A percentile compares a stretch with the other conserved stretches of the same genome.
Evolutionary conservation across 495 filamentous ascomycete species (phyloP).

Genomic region (Wilcoxina mikolae): DNA sequence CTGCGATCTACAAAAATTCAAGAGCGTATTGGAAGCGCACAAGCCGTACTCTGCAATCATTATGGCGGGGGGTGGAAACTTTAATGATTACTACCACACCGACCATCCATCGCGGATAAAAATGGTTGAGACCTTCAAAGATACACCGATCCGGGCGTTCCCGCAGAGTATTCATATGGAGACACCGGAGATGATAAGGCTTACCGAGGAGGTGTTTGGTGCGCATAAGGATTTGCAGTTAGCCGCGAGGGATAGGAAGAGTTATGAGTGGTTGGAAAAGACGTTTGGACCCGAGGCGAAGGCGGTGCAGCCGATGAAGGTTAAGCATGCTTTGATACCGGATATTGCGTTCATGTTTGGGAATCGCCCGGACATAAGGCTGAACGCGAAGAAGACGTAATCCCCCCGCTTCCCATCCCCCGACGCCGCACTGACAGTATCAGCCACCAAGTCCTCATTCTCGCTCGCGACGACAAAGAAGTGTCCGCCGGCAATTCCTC

Average conservation of each 20-base stretch:
- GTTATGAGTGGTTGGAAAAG: slow-evolving; percentile 15
- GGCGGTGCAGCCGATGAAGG: neutral
- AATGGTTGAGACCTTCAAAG: slow-evolving; percentile 10
- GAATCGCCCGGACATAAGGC: slow-evolving; percentile 14
- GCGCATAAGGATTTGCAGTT: slow-evolving; percentile 15
- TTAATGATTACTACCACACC: slow-evolving; percentile 21
- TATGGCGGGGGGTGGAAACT: slow-evolving; percentile 22
- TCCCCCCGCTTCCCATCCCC: no score
- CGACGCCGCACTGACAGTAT: no score
- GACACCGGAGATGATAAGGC: slow-evolving; percentile 10
- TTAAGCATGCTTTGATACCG: slow-evolving; percentile 8
- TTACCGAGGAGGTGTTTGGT: slow-evolving; percentile 9
- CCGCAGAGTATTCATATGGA: slow-evolving; percentile 18
- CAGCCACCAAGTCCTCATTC: slow-evolving; percentile 16
- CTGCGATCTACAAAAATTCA: slow-evolving; percentile 7
- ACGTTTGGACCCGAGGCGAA: slow-evolving; percentile 4
- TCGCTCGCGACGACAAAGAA: slow-evolving; percentile 15
- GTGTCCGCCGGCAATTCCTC: slow-evolving; percentile 5
- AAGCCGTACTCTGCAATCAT: slow-evolving; percentile 15
- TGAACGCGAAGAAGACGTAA: slow-evolving; percentile 15
- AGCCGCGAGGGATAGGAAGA: slow-evolving; percentile 14
- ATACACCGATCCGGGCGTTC: slow-evolving; percentile 15
- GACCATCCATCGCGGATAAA: slow-evolving; percentile 20
- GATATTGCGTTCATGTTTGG: slow-evolving; percentile 24
- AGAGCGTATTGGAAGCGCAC: slow-evolving; percentile 11